Evolutionary conservation across 2,329 filamentous ascomycete genomes (phyloP).

Genomic region (Cordyceps militaris): DNA sequence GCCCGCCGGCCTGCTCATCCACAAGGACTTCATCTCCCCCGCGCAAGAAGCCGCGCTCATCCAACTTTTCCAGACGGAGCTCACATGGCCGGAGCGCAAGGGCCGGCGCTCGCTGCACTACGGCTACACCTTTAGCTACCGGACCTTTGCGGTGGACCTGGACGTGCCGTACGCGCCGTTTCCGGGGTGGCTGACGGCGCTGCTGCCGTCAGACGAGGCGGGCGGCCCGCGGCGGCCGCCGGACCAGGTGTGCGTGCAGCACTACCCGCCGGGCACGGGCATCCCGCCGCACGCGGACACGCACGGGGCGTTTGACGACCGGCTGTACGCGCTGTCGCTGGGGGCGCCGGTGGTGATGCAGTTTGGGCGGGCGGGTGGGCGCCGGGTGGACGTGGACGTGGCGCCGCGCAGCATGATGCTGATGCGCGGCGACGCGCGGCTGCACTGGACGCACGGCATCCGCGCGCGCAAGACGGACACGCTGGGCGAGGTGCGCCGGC

Average conservation of each 20-base stretch:
- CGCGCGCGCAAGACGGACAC: conserved; percentile 45
- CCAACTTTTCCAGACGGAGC: conserved; percentile 34
- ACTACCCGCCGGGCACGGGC: conserved; percentile 52
- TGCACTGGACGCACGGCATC: conserved; percentile 52
- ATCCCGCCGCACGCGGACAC: conserved; percentile 57
- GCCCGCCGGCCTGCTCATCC: conserved; percentile 29
- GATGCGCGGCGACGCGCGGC: conserved; percentile 41
- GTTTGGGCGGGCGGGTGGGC: conserved; percentile 29
- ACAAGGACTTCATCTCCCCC: conserved; percentile 34
- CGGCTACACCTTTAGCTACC: conserved; percentile 52
- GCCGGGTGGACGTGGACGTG: conserved; percentile 38
- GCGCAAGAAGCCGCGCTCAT: conserved; percentile 35
- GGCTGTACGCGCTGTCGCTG: conserved; percentile 39
- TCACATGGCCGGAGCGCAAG: conserved; percentile 39
- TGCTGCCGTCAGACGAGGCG: conserved; percentile 34
- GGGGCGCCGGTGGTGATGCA: conserved; percentile 38
- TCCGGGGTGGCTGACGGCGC: conserved; percentile 42
- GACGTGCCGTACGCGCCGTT: conserved; percentile 43
- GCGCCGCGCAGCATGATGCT: conserved; percentile 42
- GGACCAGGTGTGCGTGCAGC: conserved; percentile 53
- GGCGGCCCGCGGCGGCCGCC: no score
- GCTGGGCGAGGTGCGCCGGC: conserved; percentile 36
- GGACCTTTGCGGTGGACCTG: conserved; percentile 48
- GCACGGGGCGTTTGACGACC: conserved; percentile 39
- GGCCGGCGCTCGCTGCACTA: conserved; percentile 47